Conservation (phyloP, 2,329 filamentous ascomycete species). For the Teratosphaeria pseudoeucalypti region DNA sequence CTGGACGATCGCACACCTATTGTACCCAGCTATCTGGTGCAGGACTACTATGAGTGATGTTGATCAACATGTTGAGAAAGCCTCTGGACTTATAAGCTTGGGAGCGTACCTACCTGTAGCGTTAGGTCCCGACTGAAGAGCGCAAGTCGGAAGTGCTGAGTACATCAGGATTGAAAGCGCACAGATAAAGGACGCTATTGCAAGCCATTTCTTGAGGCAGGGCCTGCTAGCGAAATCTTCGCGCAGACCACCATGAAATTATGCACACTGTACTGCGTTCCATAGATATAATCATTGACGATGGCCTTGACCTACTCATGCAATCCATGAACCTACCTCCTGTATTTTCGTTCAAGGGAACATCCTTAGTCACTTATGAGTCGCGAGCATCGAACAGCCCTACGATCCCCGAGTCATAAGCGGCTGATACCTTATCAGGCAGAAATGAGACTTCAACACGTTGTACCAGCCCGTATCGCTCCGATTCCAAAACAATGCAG, state of each 20-base stretch:
- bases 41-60: no score
- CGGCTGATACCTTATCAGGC: not conserved
- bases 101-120: no score
- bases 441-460: not conserved
- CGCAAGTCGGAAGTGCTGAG: not conserved
- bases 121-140: not conserved
- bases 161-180: not conserved
- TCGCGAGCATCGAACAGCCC: not conserved
- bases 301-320: not conserved
- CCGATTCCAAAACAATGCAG: not conserved
- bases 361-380: not conserved
- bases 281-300: no score
- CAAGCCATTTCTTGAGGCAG: not conserved
- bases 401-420: not conserved
- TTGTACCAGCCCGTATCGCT: not conserved
- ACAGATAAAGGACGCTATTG: not conserved
- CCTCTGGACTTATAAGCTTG: no score
- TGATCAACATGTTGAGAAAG: no score
- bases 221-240: not conserved
- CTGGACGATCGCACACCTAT: no score
- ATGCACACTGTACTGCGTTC: no score
- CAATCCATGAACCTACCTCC: not conserved
- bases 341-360: not conserved
- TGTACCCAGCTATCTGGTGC: no score
- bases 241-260: no score